Percentiles rank a stretch among this genome's conserved stretches.
phyloP scores from a whole-genome alignment of 306 rosid species.

The Cucurbita pepo region DNA sequence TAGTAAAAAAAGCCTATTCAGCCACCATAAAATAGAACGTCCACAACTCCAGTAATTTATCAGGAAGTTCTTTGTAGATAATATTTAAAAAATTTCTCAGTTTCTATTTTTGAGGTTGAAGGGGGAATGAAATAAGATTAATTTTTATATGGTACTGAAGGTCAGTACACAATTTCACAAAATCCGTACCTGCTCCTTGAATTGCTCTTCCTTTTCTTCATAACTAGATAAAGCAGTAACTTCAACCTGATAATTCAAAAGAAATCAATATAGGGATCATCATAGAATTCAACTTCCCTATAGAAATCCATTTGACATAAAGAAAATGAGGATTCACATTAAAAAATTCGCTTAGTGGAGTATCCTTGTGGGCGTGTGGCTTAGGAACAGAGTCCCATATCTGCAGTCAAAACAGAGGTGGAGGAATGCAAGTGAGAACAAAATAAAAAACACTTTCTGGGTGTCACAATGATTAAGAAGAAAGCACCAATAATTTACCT shows the following conservation, averaged over 20 bases:
- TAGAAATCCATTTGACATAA: not conserved
- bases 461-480: not conserved
- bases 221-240: slow-evolving; percentile 94
- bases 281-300: not conserved
- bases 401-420: slow-evolving; percentile 20
- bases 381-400: slow-evolving; percentile 99
- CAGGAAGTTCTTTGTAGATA: not conserved
- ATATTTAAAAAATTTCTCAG: not conserved
- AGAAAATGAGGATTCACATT: slow-evolving; percentile 32
- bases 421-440: not conserved
- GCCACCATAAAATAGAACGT: not conserved
- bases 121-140: not conserved
- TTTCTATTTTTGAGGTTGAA: not conserved
- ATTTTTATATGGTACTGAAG: not conserved
- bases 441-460: not conserved
- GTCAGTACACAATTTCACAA: not conserved
- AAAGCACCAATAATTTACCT: slow-evolving; percentile 25
- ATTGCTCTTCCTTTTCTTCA: slow-evolving; percentile 97
- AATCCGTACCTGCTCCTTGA: slow-evolving; percentile 65
- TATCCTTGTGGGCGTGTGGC: slow-evolving; percentile 73
- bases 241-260: slow-evolving; percentile 45
- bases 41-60: not conserved
- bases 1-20: not conserved
- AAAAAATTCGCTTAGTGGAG: slow-evolving; percentile 93
- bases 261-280: not conserved